Evolutionary conservation across 352 stramenopile genomes (phyloP).

Genomic region (Phytophthora melonis): DNA sequence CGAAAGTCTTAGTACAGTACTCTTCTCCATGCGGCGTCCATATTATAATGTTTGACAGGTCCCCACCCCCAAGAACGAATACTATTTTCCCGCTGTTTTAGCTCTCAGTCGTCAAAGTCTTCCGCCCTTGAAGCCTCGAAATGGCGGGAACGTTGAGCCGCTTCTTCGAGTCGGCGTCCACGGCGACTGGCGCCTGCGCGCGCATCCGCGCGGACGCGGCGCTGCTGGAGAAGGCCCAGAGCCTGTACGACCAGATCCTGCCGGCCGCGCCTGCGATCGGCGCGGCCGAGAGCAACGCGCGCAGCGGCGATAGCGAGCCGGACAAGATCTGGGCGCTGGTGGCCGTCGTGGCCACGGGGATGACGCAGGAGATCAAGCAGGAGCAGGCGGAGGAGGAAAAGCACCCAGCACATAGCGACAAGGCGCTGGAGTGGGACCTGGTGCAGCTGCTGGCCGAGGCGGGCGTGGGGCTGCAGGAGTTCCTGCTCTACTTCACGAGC

Average conservation of each 20-base stretch:
- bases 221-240: conserved; percentile 44
- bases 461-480: conserved; percentile 66
- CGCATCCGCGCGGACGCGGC: conserved; percentile 31
- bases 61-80: background rate
- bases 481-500: conserved; percentile 78
- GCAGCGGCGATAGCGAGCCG: conserved; percentile 31
- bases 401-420: background rate
- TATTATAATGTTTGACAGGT: background rate
- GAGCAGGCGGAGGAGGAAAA: conserved; percentile 24
- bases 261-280: conserved; percentile 20
- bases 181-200: conserved; percentile 29
- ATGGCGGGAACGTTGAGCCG: conserved; percentile 52
- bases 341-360: conserved; percentile 53
- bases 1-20: too few species aligned
- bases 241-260: conserved; percentile 56
- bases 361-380: conserved; percentile 52
- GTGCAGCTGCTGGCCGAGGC: conserved; percentile 55
- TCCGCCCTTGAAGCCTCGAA: conserved; percentile 33
- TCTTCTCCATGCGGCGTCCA: background rate
- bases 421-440: conserved; percentile 38
- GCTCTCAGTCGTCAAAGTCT: conserved; percentile 15
- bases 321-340: conserved; percentile 58
- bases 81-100: conserved; percentile 22
- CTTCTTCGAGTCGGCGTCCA: conserved; percentile 29
- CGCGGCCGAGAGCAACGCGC: conserved; percentile 32